Evolutionary conservation across 2,329 filamentous ascomycete species (phyloP), one percentile per base, ranked within the genome.

Genomic region (Aurifilum marmelostoma): DNA sequence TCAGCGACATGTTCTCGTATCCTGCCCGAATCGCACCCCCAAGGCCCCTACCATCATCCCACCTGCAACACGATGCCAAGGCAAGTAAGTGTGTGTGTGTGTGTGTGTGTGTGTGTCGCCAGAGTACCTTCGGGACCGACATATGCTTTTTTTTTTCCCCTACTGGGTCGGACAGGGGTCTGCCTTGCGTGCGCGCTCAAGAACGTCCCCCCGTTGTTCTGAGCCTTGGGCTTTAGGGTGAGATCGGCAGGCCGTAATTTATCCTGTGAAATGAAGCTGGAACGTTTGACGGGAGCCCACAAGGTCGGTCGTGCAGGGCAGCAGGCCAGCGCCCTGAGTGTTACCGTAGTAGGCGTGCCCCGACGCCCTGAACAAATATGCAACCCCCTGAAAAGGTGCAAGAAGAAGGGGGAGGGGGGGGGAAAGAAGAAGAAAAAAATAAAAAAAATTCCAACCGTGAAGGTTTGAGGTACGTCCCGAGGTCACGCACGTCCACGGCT

Each of bases 161-260:
- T n/a, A 47, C 34, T 61, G 27, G 65, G 69, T 63, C 63, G 59
- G 63, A 63, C 69, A 61, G 50, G 39, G 29, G 29, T 41, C 56
- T 50, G 37, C 47, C 67, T 50, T 65, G 69, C 60, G 69, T 58
- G 39, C 52, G 68, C 68, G 29, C 34, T 5, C 29, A 32, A 34
- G 34, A 27, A n/a, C 43, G 47, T 18, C 32, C 27, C 39, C 41
- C 32, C 58, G 39, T 41, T 41, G 34, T 63, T 43, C 52, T 18
- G 27, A 16, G 52, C 52, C 24, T 16, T 32, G 24, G n/a, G 32
- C 16, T 50, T 54, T 54, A 47, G 34, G 63, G 61, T 65, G n/a
- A 52, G 68, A 68, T 37, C 37, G 39, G 29, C 29, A 62, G 21
- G 37, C 59, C 62, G 58, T 39, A 56, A 65, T 47, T 39, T 59